Conservation (phyloP, 441 rosid species). For the Adansonia gregorii region DNA sequence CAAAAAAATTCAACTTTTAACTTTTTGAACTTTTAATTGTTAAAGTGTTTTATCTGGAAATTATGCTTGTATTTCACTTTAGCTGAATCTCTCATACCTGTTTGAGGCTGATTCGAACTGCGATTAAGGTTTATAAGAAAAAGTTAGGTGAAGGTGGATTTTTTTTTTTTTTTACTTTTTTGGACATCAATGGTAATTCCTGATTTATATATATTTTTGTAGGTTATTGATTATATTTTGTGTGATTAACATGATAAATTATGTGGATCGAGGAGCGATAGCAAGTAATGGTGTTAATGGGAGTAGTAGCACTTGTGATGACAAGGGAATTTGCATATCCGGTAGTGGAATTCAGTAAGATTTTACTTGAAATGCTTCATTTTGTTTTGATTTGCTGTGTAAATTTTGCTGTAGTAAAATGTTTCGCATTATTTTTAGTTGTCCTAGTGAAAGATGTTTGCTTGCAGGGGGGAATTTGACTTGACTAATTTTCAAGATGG, state of each 20-base stretch:
- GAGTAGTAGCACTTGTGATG: conserved; percentile 48
- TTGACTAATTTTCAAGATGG: conserved; percentile 70
- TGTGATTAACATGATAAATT: conserved; percentile 63
- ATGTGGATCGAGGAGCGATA: conserved; percentile 71
- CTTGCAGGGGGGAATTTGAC: conserved; percentile 65
- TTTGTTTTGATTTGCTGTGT: neutral
- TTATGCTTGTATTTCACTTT: neutral
- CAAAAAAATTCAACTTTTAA: neutral
- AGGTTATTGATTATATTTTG: conserved; percentile 68
- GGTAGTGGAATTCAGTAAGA: conserved; percentile 77
- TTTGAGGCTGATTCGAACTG: neutral
- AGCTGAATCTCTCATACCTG: neutral
- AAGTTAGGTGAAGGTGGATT: neutral
- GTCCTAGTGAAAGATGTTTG: conserved; percentile 4
- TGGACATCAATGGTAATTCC: conserved; percentile 17
- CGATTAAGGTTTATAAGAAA: neutral
- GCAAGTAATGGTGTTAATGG: conserved; percentile 83
- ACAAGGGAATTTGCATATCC: conserved; percentile 57
- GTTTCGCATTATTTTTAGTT: neutral
- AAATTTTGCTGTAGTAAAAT: neutral
- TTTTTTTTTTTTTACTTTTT: neutral
- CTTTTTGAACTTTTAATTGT: neutral
- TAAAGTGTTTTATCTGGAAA: neutral
- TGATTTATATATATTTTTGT: conserved; percentile 18
- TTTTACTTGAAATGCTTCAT: neutral